Conservation (phyloP, 2,329 filamentous ascomycete species). For the Colletotrichum musae region DNA sequence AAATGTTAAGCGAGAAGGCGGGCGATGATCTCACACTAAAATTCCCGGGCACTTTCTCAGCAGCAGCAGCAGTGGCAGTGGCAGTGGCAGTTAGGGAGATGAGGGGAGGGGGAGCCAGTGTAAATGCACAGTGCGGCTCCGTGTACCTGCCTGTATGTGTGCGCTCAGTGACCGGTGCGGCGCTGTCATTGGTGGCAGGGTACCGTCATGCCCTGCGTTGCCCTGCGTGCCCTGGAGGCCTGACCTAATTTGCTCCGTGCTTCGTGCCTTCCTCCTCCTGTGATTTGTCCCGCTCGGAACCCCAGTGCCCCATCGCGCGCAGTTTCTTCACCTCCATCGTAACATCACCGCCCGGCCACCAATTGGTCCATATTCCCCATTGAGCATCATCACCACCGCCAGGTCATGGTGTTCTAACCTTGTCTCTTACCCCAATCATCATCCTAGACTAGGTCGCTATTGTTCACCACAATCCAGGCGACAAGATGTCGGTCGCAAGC, state of each 20-base stretch:
- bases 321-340: conserved; percentile 44
- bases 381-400: conserved; percentile 40
- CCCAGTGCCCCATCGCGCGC: conserved; percentile 42
- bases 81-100: not conserved
- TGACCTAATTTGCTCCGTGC: conserved; percentile 40
- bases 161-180: not conserved
- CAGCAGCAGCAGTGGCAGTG: not conserved
- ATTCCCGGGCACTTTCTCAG: not conserved
- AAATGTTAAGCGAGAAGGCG: conserved; percentile 38
- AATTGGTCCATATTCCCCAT: conserved; percentile 40
- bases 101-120: not conserved
- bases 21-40: conserved; percentile 30
- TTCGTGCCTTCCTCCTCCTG: conserved; percentile 27
- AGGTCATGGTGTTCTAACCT: conserved; percentile 45
- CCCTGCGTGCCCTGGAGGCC: conserved; percentile 30
- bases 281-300: conserved; percentile 36
- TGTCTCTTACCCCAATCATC: conserved; percentile 42
- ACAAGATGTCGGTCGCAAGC: conserved; percentile 45
- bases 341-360: conserved; percentile 40
- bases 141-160: conserved; percentile 6
- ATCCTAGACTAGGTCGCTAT: conserved; percentile 45
- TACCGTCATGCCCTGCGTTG: conserved; percentile 7
- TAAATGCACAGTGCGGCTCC: conserved; percentile 5
- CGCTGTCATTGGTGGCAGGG: conserved; percentile 25
- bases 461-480: conserved; percentile 45